Evolutionary conservation across 2,329 filamentous ascomycete genomes (phyloP), one percentile per base, ranked within the genome.

Genomic region (Xylaria sp.): DNA sequence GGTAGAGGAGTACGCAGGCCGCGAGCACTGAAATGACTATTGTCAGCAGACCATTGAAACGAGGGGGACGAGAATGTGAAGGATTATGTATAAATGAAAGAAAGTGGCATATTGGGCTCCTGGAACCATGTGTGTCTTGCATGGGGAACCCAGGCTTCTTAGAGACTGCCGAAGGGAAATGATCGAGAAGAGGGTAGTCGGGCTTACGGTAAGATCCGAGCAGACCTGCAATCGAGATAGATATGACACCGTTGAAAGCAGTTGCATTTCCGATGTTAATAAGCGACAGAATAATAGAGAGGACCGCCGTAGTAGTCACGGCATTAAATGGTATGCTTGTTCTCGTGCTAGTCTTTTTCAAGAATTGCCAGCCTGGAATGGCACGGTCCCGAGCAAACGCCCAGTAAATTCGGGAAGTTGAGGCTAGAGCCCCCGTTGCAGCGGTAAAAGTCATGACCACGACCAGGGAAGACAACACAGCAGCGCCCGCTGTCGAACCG

Each of bases 371-470:
- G 1, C 69, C 69, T 1, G 73, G 73, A 19, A 75, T 42, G 3
- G 65, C 73, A 8, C 70, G 71, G 45, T 75, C 73, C 1, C 73
- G 69, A 11, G 73, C 66, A 21, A 88, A 88, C 0, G 86, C 85
- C 84, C 84, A 89, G 11, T 85, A 82, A 61, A 87, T 82, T 12
- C 87, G 82, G 0, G 86, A 88, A 0, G 87, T 86, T 0, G 88
- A 85, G 0, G 85, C 86, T 0, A 51, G 48, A 27, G 24, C 21
- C 17, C 83, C 84, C 17, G 87, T 83, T 17, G 82, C 84, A 48
- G 83, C 82, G 17, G 81, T 83, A 1, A 82, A 81, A 7, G 83
- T 76, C 27, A 85, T 82, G 12, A 86, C 75, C 3, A 86, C 79
- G 2, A 88, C 75, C 24, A 88, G 80, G 2, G 80, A 75, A 0